phyloP scores from a whole-genome alignment of 805 yeast genomes.

The Candida adriatica region DNA sequence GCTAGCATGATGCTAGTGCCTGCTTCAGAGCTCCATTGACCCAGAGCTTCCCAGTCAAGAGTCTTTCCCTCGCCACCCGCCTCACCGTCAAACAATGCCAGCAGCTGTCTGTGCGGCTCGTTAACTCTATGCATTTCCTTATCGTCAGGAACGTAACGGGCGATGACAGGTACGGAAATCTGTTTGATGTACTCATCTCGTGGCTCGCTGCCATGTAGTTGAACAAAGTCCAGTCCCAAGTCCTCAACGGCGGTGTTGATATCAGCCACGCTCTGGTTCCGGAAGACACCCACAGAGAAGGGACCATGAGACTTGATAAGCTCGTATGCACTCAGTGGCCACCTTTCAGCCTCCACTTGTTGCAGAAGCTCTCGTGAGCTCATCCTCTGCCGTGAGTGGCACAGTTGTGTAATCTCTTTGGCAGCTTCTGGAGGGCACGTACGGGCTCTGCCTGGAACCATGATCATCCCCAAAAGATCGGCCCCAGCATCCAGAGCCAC shows the following conservation, averaged over 20 bases:
- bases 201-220: slow-evolving; percentile 77
- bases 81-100: slow-evolving; percentile 78
- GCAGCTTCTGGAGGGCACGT: slow-evolving; percentile 51
- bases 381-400: slow-evolving; percentile 20
- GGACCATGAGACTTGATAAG: background rate
- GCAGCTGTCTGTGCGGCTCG: slow-evolving; percentile 31
- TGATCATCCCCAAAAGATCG: slow-evolving; percentile 71
- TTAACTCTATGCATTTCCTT: slow-evolving; percentile 28
- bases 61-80: slow-evolving; percentile 85
- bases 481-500: slow-evolving; percentile 68
- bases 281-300: background rate
- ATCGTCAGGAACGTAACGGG: slow-evolving; percentile 62
- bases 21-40: slow-evolving; percentile 26
- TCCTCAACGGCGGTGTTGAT: slow-evolving; percentile 24
- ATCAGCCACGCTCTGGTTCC: background rate
- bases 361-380: slow-evolving; percentile 3
- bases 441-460: slow-evolving; percentile 78
- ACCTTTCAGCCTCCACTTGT: slow-evolving; percentile 1
- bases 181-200: slow-evolving; percentile 32
- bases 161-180: slow-evolving; percentile 53
- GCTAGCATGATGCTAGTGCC: slow-evolving; percentile 56
- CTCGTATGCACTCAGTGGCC: background rate
- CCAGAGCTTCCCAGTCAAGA: slow-evolving; percentile 64
- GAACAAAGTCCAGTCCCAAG: slow-evolving; percentile 67
- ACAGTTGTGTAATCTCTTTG: slow-evolving; percentile 31